phyloP scores from a whole-genome alignment of 2,329 filamentous ascomycete genomes.

The Colletotrichum neosansevieriae region DNA sequence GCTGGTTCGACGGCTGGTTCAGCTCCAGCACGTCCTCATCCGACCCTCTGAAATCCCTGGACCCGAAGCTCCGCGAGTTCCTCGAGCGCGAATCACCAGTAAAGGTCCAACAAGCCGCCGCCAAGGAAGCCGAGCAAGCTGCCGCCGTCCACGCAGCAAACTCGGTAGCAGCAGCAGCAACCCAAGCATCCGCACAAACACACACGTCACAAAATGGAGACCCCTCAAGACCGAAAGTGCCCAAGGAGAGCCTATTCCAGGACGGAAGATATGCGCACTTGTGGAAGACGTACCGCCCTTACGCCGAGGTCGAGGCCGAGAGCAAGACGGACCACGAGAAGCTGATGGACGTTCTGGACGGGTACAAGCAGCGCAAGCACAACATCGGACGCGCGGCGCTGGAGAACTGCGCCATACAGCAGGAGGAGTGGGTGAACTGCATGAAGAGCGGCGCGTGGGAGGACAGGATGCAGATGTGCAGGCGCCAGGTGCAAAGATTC shows the following conservation, averaged over 20 bases:
- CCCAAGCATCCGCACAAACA: slow-evolving; percentile 28
- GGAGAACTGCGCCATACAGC: slow-evolving; percentile 93
- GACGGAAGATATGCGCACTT: slow-evolving; percentile 82
- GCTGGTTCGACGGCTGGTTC: slow-evolving; percentile 66
- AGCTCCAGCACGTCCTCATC: slow-evolving; percentile 60
- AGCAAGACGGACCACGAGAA: slow-evolving; percentile 83
- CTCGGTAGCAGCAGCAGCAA: slow-evolving; percentile 39
- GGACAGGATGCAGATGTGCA: slow-evolving; percentile 83
- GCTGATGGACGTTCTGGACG: slow-evolving; percentile 82
- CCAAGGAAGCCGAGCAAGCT: slow-evolving; percentile 27
- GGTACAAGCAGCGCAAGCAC: slow-evolving; percentile 84
- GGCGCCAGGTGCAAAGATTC: slow-evolving; percentile 80
- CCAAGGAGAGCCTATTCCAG: slow-evolving; percentile 65
- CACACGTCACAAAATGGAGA: slow-evolving; percentile 10
- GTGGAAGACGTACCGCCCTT: slow-evolving; percentile 91
- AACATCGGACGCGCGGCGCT: slow-evolving; percentile 84
- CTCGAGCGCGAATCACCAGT: slow-evolving; percentile 84
- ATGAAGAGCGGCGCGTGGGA: slow-evolving; percentile 78
- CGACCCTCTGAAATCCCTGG: slow-evolving; percentile 78
- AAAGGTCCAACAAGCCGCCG: slow-evolving; percentile 64
- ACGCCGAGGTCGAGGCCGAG: slow-evolving; percentile 75
- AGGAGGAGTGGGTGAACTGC: slow-evolving; percentile 85
- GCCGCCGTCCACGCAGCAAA: slow-evolving; percentile 39
- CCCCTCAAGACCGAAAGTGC: slow-evolving; percentile 50
- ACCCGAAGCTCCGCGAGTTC: slow-evolving; percentile 86